Conservation (phyloP, 768 basidiomycete species). For the Boletus vinaceobasis region DNA sequence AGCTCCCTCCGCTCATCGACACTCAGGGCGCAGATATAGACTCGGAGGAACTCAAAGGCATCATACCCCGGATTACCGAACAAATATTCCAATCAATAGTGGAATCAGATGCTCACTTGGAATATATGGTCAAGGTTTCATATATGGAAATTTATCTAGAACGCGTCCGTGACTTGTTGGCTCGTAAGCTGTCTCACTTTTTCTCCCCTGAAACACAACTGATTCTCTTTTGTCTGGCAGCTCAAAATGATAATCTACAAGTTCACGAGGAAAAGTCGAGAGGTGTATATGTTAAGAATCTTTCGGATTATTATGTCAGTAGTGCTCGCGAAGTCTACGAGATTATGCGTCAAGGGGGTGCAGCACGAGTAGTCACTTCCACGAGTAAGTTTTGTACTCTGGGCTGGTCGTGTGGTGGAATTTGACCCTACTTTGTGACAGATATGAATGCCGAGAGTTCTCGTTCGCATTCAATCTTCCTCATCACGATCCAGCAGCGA, state of each 20-base stretch:
- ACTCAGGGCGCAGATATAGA: constrained; percentile 95
- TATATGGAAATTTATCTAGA: constrained; percentile 99
- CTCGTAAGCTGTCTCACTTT: constrained; percentile 59
- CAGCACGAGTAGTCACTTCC: constrained; percentile 85
- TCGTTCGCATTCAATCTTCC: constrained; percentile 97
- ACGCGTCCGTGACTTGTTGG: constrained; percentile 89
- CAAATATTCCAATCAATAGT: constrained; percentile 99
- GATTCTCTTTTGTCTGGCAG: constrained; percentile 35
- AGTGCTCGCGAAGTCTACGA: constrained; percentile 95
- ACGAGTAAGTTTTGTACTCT: constrained; percentile 66
- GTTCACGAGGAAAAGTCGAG: constrained; percentile 97
- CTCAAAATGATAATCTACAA: constrained; percentile 97
- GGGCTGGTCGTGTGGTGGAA: background rate
- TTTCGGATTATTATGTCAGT: constrained; percentile 97
- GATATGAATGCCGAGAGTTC: constrained; percentile 99
- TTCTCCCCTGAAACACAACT: background rate
- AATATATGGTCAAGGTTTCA: constrained; percentile 98
- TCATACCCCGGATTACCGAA: constrained; percentile 97
- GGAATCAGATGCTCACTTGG: constrained; percentile 89
- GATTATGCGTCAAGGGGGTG: constrained; percentile 96
- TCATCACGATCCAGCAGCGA: constrained; percentile 94
- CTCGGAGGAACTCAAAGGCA: constrained; percentile 86
- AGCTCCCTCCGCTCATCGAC: constrained; percentile 7
- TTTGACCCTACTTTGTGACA: constrained; percentile 31
- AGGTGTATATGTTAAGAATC: constrained; percentile 96